phyloP scores from a whole-genome alignment of 2,329 filamentous ascomycete genomes.

The Leptosphaerulina australis region DNA sequence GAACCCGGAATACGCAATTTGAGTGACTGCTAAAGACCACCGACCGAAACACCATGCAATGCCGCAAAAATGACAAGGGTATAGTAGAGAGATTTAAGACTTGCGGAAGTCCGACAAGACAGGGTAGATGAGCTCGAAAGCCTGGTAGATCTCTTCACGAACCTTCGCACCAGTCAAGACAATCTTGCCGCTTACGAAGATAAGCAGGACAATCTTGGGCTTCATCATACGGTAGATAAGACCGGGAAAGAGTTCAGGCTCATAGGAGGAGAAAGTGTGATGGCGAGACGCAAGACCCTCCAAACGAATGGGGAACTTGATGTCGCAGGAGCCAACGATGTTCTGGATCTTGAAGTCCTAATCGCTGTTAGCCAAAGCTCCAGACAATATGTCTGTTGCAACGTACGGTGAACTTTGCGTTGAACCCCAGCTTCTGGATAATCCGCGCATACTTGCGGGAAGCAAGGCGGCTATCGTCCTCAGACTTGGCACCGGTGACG shows the following conservation, averaged over 20 bases:
- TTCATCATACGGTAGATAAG: conserved; percentile 99
- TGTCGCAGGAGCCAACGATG: conserved; percentile 97
- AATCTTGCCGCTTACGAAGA: conserved; percentile 98
- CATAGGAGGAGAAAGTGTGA: conserved; percentile 95
- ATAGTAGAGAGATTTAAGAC: conserved; percentile 52
- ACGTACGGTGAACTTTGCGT: conserved; percentile 85
- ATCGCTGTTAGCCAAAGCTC: conserved; percentile 24
- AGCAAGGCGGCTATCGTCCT: conserved; percentile 96
- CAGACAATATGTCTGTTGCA: conserved; percentile 21
- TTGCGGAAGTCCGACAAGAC: conserved; percentile 64
- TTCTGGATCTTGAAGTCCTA: conserved; percentile 94
- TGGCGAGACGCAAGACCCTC: conserved; percentile 95
- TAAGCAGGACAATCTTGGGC: conserved; percentile 96
- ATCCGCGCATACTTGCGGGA: conserved; percentile 98
- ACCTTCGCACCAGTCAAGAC: conserved; percentile 97
- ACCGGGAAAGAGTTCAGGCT: conserved; percentile 97
- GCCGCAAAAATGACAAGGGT: conserved; percentile 43
- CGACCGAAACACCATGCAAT: conserved; percentile 49
- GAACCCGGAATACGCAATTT: conserved; percentile 25
- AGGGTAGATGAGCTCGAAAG: conserved; percentile 47
- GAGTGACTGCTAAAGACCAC: conserved; percentile 25
- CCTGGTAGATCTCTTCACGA: conserved; percentile 81
- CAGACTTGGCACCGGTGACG: conserved; percentile 95
- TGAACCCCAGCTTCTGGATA: conserved; percentile 99
- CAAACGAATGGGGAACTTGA: conserved; percentile 98